Percentiles rank a stretch among this genome's conserved stretches.
Conservation (phyloP, 2,329 filamentous ascomycete species). For the Xylariaceae sp. region DNA sequence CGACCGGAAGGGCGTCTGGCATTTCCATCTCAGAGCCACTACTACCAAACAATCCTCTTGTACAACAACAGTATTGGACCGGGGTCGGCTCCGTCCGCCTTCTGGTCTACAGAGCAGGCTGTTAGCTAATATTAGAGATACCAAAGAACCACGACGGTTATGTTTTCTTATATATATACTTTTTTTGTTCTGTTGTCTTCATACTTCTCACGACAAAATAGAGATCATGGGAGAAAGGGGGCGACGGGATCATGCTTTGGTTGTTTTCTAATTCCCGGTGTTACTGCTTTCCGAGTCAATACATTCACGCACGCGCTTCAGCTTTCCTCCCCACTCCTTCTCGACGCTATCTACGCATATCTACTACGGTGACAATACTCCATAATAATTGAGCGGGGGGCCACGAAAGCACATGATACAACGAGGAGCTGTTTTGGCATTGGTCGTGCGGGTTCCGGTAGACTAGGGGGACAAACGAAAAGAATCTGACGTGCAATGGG, state of each 20-base stretch:
- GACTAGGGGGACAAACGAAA: neutral
- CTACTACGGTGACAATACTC: slow-evolving; percentile 16
- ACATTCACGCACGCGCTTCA: slow-evolving; percentile 31
- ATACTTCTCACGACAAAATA: slow-evolving; percentile 32
- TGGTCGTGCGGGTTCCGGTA: neutral
- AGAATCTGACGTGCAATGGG: neutral
- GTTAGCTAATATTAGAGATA: slow-evolving; percentile 34
- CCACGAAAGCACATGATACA: slow-evolving; percentile 2
- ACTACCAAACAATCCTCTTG: slow-evolving; percentile 22
- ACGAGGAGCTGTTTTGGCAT: neutral
- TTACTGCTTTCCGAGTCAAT: slow-evolving; percentile 28
- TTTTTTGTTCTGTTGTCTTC: slow-evolving; percentile 28
- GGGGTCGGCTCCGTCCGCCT: slow-evolving; percentile 18
- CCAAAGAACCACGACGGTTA: slow-evolving; percentile 31
- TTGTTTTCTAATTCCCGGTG: slow-evolving; percentile 23
- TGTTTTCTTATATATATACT: too few relatives aligned
- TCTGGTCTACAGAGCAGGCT: slow-evolving; percentile 20
- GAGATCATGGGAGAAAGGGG: slow-evolving; percentile 27
- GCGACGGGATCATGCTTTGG: slow-evolving; percentile 15
- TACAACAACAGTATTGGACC: slow-evolving; percentile 33
- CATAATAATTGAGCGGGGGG: neutral
- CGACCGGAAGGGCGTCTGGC: slow-evolving; percentile 25
- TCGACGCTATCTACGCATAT: slow-evolving; percentile 4
- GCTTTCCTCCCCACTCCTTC: slow-evolving; percentile 16
- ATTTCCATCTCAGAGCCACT: slow-evolving; percentile 18